Evolutionary conservation across 805 yeast genomes (phyloP), one percentile per base, ranked within the genome.

Genomic region (Monosporozyma yasuniensis): DNA sequence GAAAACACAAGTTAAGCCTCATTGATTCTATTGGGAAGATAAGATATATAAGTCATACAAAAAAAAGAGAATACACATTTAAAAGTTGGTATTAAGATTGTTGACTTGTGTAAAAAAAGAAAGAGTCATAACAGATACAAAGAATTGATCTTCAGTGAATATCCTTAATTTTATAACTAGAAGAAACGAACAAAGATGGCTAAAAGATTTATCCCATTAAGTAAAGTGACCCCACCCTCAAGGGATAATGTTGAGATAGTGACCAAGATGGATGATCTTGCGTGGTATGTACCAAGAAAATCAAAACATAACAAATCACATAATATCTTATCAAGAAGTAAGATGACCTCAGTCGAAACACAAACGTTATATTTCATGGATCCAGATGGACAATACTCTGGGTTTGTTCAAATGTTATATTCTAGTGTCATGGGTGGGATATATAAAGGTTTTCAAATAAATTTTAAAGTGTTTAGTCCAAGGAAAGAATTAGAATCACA

Each of bases 321-420:
- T 8, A 28, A 18, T 11, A 34, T 30, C 42, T n/a, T 49, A 16
- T 75, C 42, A 3, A 34, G 35, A 18, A 34, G 30, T 4, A 19
- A 32, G n/a, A 11, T 32, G 28, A 48, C 80, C 37, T 74, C 72
- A 53, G 76, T 77, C 12, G 81, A 78, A 55, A 77, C 81, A 23
- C 80, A 77, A 54, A 76, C 80, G 5, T 69, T 77, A 50, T 78
- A 78, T 61, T 77, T 75, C 59, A 73, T 78, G 14, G 77, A 75
- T 61, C 65, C 72, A 52, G 55, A 57, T 11, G 55, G 69, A 16
- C 74, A 73, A 0, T 60, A 65, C 46, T 62, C 70, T 32, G 80
- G 81, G 0, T 76, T 77, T 56, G 74, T 79, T 14, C 82, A 78
- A 61, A 62, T 78, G 27, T 70, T 77, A 50, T 77, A 75, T 60